Evolutionary conservation across 306 rosid species (phyloP).

Genomic region (Vicia villosa): DNA sequence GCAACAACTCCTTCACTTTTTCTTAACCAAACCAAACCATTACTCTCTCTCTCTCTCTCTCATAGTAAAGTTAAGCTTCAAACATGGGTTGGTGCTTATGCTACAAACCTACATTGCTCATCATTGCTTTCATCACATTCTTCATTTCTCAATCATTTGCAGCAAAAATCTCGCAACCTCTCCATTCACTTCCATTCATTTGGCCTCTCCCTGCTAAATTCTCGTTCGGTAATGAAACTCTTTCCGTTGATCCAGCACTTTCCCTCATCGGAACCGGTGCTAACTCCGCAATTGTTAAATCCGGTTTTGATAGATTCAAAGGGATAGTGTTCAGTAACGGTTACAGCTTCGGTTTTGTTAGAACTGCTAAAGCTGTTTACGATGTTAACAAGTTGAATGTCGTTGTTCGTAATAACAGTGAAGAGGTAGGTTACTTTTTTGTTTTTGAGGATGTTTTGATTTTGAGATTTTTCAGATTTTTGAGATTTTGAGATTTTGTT

Average conservation of each 20-base stretch:
- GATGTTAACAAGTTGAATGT: conserved; percentile 62
- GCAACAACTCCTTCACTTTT: not conserved
- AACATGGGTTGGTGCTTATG: conserved; percentile 31
- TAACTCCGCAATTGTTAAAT: conserved; percentile 48
- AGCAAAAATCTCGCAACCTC: not conserved
- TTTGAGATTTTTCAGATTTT: conserved; percentile 26
- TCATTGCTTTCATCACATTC: conserved; percentile 28
- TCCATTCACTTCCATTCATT: conserved; percentile 61
- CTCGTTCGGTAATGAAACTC: conserved; percentile 59
- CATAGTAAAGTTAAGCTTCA: not conserved
- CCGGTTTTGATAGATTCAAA: conserved; percentile 75
- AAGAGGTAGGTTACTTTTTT: conserved; percentile 52
- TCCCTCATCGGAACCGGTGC: conserved; percentile 62
- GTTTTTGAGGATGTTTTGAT: conserved; percentile 24
- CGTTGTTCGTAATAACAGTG: conserved; percentile 50
- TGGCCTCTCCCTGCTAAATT: conserved; percentile 90
- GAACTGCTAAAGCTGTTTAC: conserved; percentile 39
- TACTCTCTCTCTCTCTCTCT: not conserved
- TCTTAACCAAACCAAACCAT: not conserved
- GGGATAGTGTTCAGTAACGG: conserved; percentile 59
- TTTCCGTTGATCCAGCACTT: conserved; percentile 72
- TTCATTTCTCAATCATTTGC: conserved; percentile 37
- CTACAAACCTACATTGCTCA: conserved; percentile 6
- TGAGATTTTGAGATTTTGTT: not conserved
- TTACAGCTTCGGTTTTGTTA: conserved; percentile 37